These are phyloP conservation scores for Aspergillus pseudoviridinutans DNA, from an alignment of 2,329 filamentous ascomycete genomes.

Conservation along the genomic window DNA sequence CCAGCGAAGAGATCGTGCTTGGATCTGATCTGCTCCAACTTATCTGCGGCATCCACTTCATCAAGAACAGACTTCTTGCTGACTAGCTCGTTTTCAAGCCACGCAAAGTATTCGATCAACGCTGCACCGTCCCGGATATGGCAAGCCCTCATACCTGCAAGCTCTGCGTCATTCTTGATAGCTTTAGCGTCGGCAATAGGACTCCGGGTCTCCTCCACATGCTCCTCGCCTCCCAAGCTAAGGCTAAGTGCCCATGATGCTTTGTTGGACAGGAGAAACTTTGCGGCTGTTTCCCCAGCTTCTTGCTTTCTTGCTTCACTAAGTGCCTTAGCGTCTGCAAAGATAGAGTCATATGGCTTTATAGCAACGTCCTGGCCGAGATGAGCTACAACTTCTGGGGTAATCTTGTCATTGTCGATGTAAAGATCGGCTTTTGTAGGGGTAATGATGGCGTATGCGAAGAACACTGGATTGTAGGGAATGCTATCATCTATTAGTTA, in stretches of 20 bases:
- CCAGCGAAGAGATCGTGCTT: slow-evolving; percentile 75
- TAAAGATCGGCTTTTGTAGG: slow-evolving; percentile 73
- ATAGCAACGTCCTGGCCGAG: slow-evolving; percentile 67
- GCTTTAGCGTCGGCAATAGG: slow-evolving; percentile 89
- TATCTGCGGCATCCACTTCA: slow-evolving; percentile 88
- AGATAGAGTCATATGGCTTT: slow-evolving; percentile 78
- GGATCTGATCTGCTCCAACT: slow-evolving; percentile 63
- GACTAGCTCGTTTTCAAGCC: slow-evolving; percentile 85
- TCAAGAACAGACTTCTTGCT: slow-evolving; percentile 70
- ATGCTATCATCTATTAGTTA: slow-evolving; percentile 51
- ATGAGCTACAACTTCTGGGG: slow-evolving; percentile 63
- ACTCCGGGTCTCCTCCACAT: slow-evolving; percentile 81
- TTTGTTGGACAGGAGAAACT: slow-evolving; percentile 81
- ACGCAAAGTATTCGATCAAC: slow-evolving; percentile 88
- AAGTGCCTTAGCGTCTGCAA: slow-evolving; percentile 69
- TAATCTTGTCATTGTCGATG: slow-evolving; percentile 74
- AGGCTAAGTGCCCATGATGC: slow-evolving; percentile 90
- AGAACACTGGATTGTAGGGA: slow-evolving; percentile 97
- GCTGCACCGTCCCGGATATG: slow-evolving; percentile 92
- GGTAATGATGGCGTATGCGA: slow-evolving; percentile 89
- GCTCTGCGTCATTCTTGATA: slow-evolving; percentile 84
- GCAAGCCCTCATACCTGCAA: slow-evolving; percentile 89
- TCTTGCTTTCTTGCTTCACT: slow-evolving; percentile 43
- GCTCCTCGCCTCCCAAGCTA: slow-evolving; percentile 77
- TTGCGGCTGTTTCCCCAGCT: slow-evolving; percentile 44